These are phyloP conservation scores for Calycina marina DNA, from an alignment of 2,329 filamentous ascomycete genomes.

Conservation along the genomic window DNA sequence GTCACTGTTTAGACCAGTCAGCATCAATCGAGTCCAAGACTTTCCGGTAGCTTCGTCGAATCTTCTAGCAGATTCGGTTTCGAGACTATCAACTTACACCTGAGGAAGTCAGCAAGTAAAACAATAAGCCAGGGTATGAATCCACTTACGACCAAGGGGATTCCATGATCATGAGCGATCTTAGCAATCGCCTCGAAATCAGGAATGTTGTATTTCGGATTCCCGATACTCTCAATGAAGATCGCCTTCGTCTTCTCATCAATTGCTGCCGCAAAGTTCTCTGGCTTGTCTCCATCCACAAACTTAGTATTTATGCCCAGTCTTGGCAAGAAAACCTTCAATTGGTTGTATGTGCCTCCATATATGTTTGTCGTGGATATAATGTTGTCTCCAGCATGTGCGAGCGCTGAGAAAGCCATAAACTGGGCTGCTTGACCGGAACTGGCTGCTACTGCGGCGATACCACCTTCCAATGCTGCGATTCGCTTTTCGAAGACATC, in stretches of 20 bases:
- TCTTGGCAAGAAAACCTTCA: constrained; percentile 77
- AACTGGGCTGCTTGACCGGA: constrained; percentile 89
- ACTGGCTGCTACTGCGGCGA: constrained; percentile 68
- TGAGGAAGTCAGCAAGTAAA: too few relatives aligned
- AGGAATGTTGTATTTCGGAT: constrained; percentile 87
- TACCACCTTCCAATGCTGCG: constrained; percentile 84
- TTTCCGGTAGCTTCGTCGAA: too few relatives aligned
- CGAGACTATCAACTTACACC: too few relatives aligned
- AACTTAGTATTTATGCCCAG: constrained; percentile 82
- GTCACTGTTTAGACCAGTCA: constrained; percentile 44
- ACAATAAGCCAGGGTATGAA: constrained; percentile 2
- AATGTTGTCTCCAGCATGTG: constrained; percentile 81
- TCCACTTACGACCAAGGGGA: constrained; percentile 33
- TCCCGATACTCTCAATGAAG: constrained; percentile 77
- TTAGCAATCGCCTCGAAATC: constrained; percentile 79
- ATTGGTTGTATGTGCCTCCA: constrained; percentile 92
- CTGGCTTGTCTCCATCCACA: constrained; percentile 62
- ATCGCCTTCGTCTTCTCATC: constrained; percentile 89
- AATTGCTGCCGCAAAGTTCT: constrained; percentile 67
- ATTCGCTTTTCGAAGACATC: constrained; percentile 95
- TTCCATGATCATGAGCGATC: constrained; percentile 54
- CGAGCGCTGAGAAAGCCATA: constrained; percentile 68
- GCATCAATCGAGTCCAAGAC: too few relatives aligned
- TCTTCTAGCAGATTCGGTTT: too few relatives aligned
- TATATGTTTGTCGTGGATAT: constrained; percentile 82